Percentiles rank a stretch among this genome's conserved stretches.
Conservation (phyloP, 345 rosid genomes). For the Iberis pinnata region DNA sequence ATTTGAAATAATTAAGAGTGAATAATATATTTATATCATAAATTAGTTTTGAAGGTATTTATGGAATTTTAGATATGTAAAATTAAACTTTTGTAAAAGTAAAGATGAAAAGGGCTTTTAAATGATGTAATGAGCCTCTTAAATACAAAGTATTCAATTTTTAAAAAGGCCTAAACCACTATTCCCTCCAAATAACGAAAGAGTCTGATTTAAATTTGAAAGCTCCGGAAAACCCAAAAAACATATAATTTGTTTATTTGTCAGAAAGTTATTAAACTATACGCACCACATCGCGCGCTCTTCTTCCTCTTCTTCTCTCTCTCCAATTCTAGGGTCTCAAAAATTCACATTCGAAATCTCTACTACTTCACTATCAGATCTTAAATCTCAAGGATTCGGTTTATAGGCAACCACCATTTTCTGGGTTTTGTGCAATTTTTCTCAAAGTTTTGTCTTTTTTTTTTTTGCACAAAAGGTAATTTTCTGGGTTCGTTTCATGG, state of each 20-base stretch:
- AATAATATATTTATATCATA: no score
- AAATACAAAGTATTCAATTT: no score
- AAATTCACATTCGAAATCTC: no score
- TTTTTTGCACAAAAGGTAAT: conserved; percentile 1
- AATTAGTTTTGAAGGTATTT: no score
- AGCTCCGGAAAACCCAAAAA: not conserved
- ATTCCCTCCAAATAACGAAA: conserved; percentile 30
- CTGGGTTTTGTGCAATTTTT: conserved; percentile 4
- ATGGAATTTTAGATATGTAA: no score
- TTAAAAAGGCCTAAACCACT: conserved; percentile 14
- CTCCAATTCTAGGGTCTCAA: conserved; percentile 18
- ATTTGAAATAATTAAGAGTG: no score
- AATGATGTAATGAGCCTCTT: conserved; percentile 2
- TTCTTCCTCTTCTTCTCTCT: conserved; percentile 4
- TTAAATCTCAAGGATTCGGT: not conserved
- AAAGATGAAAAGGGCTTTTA: conserved; percentile 13
- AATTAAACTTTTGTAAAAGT: no score
- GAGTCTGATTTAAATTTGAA: conserved; percentile 28
- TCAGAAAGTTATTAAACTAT: conserved; percentile 25
- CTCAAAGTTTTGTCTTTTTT: not conserved
- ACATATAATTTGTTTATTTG: conserved; percentile 13
- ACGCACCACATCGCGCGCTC: conserved; percentile 32
- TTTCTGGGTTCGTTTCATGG: conserved; percentile 11
- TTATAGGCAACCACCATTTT: not conserved
- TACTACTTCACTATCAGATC: conserved; percentile 16